A percentile compares a stretch with the other conserved stretches of the same genome.
Conservation (phyloP, 2,329 filamentous ascomycete genomes). For the Stagonosporopsis chrysanthemi region DNA sequence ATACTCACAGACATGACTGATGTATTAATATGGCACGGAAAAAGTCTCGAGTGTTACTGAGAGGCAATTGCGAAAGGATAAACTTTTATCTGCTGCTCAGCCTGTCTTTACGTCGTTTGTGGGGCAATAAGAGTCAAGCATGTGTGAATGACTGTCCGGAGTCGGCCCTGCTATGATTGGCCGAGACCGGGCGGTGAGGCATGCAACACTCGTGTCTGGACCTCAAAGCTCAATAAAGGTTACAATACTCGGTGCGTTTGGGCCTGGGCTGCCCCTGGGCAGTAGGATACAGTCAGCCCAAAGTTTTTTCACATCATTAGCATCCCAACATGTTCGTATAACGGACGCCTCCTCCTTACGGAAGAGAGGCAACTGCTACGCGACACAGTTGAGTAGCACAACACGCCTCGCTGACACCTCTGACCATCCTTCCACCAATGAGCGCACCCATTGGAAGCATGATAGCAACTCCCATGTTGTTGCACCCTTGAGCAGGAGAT, state of each 20-base stretch:
- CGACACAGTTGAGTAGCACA: background rate
- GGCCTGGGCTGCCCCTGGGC: background rate
- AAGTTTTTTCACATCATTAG: background rate
- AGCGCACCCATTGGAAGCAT: background rate
- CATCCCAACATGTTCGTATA: background rate
- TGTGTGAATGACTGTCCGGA: constrained; percentile 28
- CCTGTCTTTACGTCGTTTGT: constrained; percentile 21
- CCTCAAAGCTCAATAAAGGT: constrained; percentile 1
- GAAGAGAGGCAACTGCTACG: background rate
- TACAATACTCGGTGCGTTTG: constrained; percentile 2
- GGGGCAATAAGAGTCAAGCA: constrained; percentile 40
- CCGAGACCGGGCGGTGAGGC: constrained; percentile 13
- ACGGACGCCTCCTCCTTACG: too few species aligned
- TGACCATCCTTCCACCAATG: background rate
- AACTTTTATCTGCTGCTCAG: constrained; percentile 14
- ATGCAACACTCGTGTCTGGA: constrained; percentile 4
- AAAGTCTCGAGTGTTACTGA: constrained; percentile 3
- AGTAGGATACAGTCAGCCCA: background rate
- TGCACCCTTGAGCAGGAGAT: background rate
- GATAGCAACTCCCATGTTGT: background rate
- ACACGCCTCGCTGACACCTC: background rate
- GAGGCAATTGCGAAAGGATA: constrained; percentile 10
- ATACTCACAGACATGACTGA: constrained; percentile 39
- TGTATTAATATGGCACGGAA: constrained; percentile 7
- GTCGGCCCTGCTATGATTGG: constrained; percentile 40